Evolutionary conservation across 2,329 filamentous ascomycete genomes (phyloP).

Genomic region (Mollisia scopiformis): DNA sequence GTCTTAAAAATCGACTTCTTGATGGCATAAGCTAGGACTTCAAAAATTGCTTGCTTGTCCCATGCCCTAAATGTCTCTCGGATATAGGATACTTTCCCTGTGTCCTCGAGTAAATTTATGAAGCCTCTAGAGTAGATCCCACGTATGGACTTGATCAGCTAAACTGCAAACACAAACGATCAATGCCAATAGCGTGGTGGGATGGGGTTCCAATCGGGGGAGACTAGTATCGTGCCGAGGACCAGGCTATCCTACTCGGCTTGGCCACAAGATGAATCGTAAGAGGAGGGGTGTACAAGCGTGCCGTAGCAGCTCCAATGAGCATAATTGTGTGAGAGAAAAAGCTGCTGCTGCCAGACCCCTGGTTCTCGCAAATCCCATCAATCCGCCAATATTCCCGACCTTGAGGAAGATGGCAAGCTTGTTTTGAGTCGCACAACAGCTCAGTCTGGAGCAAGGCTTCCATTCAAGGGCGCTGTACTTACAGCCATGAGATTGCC

Average conservation of each 20-base stretch:
- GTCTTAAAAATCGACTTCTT: background rate
- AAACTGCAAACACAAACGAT: background rate
- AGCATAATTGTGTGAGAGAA: background rate
- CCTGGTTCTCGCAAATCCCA: background rate
- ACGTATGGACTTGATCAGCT: background rate
- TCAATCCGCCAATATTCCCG: background rate
- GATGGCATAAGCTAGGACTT: background rate
- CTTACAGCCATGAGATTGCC: background rate
- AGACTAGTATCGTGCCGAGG: background rate
- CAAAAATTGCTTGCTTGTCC: background rate
- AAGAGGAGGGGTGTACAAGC: background rate
- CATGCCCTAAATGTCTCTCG: background rate
- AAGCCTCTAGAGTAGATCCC: background rate
- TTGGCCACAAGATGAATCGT: background rate
- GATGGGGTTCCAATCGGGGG: background rate
- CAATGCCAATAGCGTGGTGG: background rate
- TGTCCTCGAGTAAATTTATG: background rate
- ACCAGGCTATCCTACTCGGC: background rate
- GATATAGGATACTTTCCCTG: background rate
- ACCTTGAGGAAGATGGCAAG: background rate
- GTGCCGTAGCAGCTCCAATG: background rate
- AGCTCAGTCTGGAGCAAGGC: background rate
- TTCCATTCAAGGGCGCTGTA: background rate
- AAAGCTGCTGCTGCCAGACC: background rate
- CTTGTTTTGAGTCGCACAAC: background rate